Evolutionary conservation across 257 asterid genomes (phyloP), one percentile per base, ranked within the genome.

Genomic region (Cordia subcordata): DNA sequence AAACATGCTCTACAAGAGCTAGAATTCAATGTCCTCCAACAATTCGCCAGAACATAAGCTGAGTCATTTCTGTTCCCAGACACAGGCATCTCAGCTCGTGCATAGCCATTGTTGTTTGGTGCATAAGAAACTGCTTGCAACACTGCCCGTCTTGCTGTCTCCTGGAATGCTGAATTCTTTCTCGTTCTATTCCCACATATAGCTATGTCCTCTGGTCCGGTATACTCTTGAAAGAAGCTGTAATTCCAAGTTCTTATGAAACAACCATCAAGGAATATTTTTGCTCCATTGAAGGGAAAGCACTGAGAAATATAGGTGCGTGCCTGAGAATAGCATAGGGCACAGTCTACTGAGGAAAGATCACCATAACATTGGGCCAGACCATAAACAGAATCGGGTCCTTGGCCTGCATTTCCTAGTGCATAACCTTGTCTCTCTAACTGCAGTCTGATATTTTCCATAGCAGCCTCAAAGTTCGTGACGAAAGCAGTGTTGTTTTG

Each of bases 341-440:
- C 55, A 49, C 72, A 66, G 38, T 71, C 72, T 17, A 32, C n/a
- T 18, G 44, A 59, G 16, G 77, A 66, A 40, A 71, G 77, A 61
- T 71, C 72, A 11, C 67, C 63, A 11, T 71, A 59, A 63, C 76
- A 71, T 51, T 66, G 70, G 12, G 15, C 49, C 9, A 61, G 58
- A 32, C 68, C 69, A 63, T 55, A 69, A 22, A 49, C 22, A 38
- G 52, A 32, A 27, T 44, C 47, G 27, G 14, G 47, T 55, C 69
- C 62, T 3, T 38, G 45, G 17, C 62, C 69, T 0, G 13, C 8
- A n/a, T 8, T n/a, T 27, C 55, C 69, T 54, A 16, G 1, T 5
- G 62, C 56, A 18, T 40, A 64, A 46, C 54, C 55, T 13, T 51
- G 33, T 42, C 18, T n/a, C 27, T 38, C 6, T 27, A 64, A 17